A percentile compares a stretch with the other conserved stretches of the same genome.
Evolutionary conservation across 176 grass and related monocot genomes (phyloP).

Genomic region (Neostapfia colusana): DNA sequence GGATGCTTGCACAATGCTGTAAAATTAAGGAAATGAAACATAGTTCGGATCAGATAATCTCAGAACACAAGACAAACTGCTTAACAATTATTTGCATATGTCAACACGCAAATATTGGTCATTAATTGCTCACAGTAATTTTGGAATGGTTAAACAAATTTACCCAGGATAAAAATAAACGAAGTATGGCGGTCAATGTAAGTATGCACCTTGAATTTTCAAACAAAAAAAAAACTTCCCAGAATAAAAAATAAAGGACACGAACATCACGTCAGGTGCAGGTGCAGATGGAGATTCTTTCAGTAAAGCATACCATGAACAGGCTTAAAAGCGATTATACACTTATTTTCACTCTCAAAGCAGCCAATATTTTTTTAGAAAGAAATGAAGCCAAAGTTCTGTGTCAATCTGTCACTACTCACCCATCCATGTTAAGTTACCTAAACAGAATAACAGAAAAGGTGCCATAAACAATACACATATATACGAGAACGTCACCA

Average conservation of each 20-base stretch:
- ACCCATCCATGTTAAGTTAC: neutral
- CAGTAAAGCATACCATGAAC: neutral
- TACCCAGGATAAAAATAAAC: neutral
- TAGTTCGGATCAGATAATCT: neutral
- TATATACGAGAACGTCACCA: too few relatives aligned
- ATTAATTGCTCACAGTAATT: neutral
- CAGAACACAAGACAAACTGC: neutral
- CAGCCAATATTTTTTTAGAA: neutral
- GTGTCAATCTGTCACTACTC: neutral
- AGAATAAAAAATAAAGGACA: neutral
- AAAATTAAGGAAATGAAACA: neutral
- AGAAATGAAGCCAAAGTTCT: too few relatives aligned
- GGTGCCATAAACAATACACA: neutral
- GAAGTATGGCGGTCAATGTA: neutral
- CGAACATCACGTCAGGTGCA: neutral
- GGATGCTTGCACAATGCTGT: neutral
- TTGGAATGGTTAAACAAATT: neutral
- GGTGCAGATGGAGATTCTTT: neutral
- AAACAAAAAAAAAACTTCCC: neutral
- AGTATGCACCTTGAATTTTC: neutral
- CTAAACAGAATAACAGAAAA: neutral
- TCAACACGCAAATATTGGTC: neutral
- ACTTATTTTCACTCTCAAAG: neutral
- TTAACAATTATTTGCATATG: neutral
- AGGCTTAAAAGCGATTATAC: neutral